Evolutionary conservation across 768 basidiomycete genomes (phyloP).

Genomic region (Mycena galopus): DNA sequence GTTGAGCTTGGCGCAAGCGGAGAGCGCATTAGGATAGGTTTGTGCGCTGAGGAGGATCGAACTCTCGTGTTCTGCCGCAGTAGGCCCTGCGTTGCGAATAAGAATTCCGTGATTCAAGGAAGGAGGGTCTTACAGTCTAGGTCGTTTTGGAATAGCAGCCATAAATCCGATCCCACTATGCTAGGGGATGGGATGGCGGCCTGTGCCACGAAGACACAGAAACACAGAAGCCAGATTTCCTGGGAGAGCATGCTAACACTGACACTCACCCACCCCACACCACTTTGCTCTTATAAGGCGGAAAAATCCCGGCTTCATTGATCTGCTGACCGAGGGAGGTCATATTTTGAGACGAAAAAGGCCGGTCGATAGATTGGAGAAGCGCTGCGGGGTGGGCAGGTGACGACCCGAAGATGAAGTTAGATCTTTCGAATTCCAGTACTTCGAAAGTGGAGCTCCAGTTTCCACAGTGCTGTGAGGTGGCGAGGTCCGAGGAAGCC

Average conservation of each 20-base stretch:
- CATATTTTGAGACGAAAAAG: background rate
- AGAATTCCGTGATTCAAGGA: too few species aligned
- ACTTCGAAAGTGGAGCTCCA: too few species aligned
- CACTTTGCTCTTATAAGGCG: slow-evolving; percentile 6
- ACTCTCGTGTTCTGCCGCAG: slow-evolving; percentile 26
- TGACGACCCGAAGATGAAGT: background rate
- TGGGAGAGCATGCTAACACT: slow-evolving; percentile 20
- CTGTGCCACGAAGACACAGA: background rate
- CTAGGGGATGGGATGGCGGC: slow-evolving; percentile 13
- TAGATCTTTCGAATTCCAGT: too few species aligned
- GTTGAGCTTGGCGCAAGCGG: slow-evolving; percentile 30
- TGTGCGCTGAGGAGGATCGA: slow-evolving; percentile 28
- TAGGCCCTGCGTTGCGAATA: slow-evolving; percentile 13
- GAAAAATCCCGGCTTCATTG: slow-evolving; percentile 16
- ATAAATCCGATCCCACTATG: slow-evolving; percentile 29
- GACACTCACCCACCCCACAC: background rate
- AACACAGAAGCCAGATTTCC: background rate
- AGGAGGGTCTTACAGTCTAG: slow-evolving; percentile 27
- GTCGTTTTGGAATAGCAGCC: slow-evolving; percentile 35
- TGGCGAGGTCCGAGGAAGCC: too few species aligned
- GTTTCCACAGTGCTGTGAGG: too few species aligned
- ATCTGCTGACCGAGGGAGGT: slow-evolving; percentile 11
- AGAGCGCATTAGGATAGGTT: slow-evolving; percentile 16
- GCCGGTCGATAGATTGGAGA: background rate
- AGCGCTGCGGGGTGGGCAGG: background rate